phyloP scores from a whole-genome alignment of 768 basidiomycete species.

The Daedaleopsis nitida region DNA sequence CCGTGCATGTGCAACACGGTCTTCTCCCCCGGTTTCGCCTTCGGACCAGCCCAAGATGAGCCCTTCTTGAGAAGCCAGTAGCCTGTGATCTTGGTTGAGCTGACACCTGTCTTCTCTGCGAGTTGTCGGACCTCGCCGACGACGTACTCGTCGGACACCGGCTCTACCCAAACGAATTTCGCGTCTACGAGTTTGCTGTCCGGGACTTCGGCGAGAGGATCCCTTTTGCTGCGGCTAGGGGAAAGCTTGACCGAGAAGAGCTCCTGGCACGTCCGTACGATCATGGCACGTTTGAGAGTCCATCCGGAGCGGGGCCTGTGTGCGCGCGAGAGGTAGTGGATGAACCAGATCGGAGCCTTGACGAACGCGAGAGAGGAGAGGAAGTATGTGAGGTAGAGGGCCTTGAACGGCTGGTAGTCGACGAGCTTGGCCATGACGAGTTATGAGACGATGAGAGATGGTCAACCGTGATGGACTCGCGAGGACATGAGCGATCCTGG shows the following conservation, averaged over 20 bases:
- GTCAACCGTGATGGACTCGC: no score
- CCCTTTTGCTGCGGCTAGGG: neutral
- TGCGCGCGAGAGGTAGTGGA: conserved; percentile 10
- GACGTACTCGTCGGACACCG: conserved; percentile 6
- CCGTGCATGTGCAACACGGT: conserved; percentile 24
- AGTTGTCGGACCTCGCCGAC: conserved; percentile 1
- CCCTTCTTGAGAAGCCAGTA: conserved; percentile 23
- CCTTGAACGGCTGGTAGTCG: conserved; percentile 19
- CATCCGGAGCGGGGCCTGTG: conserved; percentile 14
- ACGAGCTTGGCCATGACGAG: neutral
- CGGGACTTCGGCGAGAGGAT: conserved; percentile 4
- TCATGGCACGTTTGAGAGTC: conserved; percentile 13
- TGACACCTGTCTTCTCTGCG: conserved; percentile 9
- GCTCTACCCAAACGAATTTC: conserved; percentile 22
- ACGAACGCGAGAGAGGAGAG: conserved; percentile 5
- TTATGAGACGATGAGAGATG: no score
- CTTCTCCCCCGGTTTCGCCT: conserved; percentile 25
- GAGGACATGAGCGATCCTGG: no score
- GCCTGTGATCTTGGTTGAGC: conserved; percentile 12
- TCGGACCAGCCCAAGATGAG: conserved; percentile 18
- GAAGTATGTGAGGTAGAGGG: conserved; percentile 14
- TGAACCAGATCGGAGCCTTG: conserved; percentile 13
- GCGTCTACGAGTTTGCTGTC: conserved; percentile 7
- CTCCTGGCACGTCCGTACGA: conserved; percentile 2
- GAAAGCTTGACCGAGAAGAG: conserved; percentile 4